Conservation (phyloP, 768 basidiomycete species). For the Macrolepiota albuminosa region DNA sequence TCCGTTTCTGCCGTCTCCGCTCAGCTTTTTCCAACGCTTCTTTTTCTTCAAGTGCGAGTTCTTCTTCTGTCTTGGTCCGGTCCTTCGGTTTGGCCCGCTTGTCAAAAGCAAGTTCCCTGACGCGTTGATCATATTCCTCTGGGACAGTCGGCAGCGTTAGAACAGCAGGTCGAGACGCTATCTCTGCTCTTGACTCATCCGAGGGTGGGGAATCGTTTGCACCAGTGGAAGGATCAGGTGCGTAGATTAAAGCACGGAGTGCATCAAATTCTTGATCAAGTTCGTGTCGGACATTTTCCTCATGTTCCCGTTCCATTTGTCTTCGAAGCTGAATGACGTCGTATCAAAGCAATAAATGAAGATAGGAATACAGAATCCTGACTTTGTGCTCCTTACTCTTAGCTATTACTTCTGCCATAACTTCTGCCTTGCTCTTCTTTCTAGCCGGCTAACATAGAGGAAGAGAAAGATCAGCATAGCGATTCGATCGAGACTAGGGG, state of each 20-base stretch:
- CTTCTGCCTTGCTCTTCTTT: slow-evolving; percentile 92
- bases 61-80: slow-evolving; percentile 94
- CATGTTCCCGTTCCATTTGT: slow-evolving; percentile 85
- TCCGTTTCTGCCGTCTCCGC: slow-evolving; percentile 66
- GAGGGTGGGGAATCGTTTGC: slow-evolving; percentile 34
- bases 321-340: slow-evolving; percentile 55
- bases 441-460: slow-evolving; percentile 52
- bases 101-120: slow-evolving; percentile 90
- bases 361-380: neutral
- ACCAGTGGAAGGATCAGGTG: slow-evolving; percentile 42
- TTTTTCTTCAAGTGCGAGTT: slow-evolving; percentile 84
- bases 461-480: neutral
- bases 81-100: slow-evolving; percentile 92
- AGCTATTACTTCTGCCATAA: slow-evolving; percentile 96
- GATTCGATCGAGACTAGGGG: neutral
- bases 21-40: slow-evolving; percentile 86
- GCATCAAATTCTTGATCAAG: slow-evolving; percentile 86
- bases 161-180: slow-evolving; percentile 15
- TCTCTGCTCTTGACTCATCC: slow-evolving; percentile 14
- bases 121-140: slow-evolving; percentile 86
- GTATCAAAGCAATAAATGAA: neutral
- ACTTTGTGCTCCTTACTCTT: slow-evolving; percentile 98
- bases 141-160: slow-evolving; percentile 23
- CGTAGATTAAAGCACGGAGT: slow-evolving; percentile 70
- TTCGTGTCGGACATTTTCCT: slow-evolving; percentile 79